Evolutionary conservation across 352 stramenopile genomes (phyloP).

Genomic region (Globisporangium solare): DNA sequence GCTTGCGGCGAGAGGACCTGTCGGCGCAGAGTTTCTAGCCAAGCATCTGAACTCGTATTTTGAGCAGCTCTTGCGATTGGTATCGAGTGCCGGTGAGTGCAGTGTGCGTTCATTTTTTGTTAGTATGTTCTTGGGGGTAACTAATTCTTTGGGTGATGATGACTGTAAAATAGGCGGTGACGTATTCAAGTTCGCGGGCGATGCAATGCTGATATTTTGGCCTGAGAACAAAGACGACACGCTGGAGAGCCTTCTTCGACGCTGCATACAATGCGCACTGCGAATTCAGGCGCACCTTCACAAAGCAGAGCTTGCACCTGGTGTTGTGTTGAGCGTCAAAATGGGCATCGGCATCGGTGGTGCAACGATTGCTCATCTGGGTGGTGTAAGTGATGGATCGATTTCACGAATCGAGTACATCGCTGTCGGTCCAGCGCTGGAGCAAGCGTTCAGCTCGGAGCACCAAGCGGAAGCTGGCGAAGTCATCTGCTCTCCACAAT

Average conservation of each 20-base stretch:
- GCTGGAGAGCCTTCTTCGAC: conserved; percentile 70
- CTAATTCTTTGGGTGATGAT: background rate
- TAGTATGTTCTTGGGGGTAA: background rate
- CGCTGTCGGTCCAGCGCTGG: conserved; percentile 84
- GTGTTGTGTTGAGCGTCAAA: conserved; percentile 92
- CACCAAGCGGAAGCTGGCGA: conserved; percentile 85
- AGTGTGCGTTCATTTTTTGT: background rate
- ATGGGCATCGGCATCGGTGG: conserved; percentile 90
- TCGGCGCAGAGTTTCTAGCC: conserved; percentile 87
- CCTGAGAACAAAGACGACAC: conserved; percentile 88
- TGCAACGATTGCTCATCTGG: conserved; percentile 86
- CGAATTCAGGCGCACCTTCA: conserved; percentile 89
- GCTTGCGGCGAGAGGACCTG: conserved; percentile 76
- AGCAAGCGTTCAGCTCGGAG: conserved; percentile 89
- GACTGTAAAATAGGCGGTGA: conserved; percentile 39
- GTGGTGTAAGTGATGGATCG: conserved; percentile 80
- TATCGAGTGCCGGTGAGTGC: conserved; percentile 55
- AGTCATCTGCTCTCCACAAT: conserved; percentile 85
- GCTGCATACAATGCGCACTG: conserved; percentile 87
- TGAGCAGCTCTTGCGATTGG: conserved; percentile 74
- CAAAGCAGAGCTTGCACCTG: conserved; percentile 73
- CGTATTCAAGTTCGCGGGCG: conserved; percentile 95
- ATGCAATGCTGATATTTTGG: conserved; percentile 95
- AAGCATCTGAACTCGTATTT: conserved; percentile 94
- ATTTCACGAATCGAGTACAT: conserved; percentile 89